phyloP scores from a whole-genome alignment of 352 stramenopile genomes.

The Globisporangium middletonii region DNA sequence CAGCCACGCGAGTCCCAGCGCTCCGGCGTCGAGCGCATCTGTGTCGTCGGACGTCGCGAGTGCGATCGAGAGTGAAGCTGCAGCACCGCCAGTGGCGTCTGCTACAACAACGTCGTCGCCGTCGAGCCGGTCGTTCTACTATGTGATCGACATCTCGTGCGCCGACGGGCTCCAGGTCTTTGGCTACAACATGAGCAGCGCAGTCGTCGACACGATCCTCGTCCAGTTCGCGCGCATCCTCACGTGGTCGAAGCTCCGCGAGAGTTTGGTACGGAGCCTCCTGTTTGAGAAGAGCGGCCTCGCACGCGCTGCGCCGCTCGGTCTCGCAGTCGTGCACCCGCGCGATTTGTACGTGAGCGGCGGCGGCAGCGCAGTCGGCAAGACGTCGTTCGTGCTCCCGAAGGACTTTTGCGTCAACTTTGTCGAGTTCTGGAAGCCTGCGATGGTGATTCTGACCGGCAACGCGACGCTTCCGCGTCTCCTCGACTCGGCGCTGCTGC shows the following conservation, averaged over 20 bases:
- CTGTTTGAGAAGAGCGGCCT: constrained; percentile 59
- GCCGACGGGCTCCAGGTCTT: constrained; percentile 51
- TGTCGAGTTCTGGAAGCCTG: constrained; percentile 44
- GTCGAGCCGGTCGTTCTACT: constrained; percentile 64
- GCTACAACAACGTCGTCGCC: background rate
- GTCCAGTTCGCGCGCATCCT: constrained; percentile 48
- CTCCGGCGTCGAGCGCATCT: background rate
- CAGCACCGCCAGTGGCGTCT: background rate
- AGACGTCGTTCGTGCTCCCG: constrained; percentile 24
- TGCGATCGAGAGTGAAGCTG: background rate
- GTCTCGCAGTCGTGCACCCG: constrained; percentile 56
- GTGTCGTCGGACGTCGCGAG: background rate
- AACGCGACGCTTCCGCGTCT: constrained; percentile 36
- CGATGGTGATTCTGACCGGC: constrained; percentile 37
- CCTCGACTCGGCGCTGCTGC: constrained; percentile 34
- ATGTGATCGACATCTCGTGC: constrained; percentile 60
- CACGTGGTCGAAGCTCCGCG: constrained; percentile 70
- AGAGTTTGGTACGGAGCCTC: constrained; percentile 50
- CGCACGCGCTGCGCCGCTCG: constrained; percentile 32
- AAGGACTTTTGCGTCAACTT: constrained; percentile 55
- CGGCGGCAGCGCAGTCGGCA: constrained; percentile 27
- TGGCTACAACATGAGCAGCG: constrained; percentile 74
- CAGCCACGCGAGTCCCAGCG: background rate
- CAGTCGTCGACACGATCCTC: constrained; percentile 50
- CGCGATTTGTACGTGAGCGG: constrained; percentile 30